phyloP scores from a whole-genome alignment of 2,329 filamentous ascomycete species.

The Fusarium agapanthi region DNA sequence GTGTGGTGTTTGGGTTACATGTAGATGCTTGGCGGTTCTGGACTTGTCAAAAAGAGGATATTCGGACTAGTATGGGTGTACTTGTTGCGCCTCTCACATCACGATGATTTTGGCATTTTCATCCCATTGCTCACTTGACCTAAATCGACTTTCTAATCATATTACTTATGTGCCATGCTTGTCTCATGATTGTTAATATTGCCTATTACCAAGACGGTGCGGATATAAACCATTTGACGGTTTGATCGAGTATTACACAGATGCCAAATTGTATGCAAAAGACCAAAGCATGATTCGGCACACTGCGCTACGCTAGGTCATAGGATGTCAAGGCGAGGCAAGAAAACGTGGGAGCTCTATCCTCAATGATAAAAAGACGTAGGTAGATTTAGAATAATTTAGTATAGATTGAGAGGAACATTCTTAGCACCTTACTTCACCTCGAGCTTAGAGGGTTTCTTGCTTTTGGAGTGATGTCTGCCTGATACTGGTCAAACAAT shows the following conservation, averaged over 20 bases:
- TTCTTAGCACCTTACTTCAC: too few relatives aligned
- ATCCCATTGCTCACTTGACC: fast-evolving
- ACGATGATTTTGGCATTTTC: neutral
- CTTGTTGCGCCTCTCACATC: neutral
- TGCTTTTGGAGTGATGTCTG: neutral
- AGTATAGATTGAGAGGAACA: neutral
- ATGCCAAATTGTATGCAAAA: neutral
- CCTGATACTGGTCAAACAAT: neutral
- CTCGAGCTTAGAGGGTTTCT: neutral
- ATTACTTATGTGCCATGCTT: neutral
- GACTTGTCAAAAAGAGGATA: neutral
- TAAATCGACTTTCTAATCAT: fast-evolving
- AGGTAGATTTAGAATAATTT: neutral
- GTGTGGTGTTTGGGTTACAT: neutral
- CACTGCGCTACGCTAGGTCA: neutral
- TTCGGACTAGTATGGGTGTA: neutral
- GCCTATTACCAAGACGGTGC: neutral
- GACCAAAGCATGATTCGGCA: too few relatives aligned
- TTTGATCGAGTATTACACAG: neutral
- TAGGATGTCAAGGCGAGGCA: neutral
- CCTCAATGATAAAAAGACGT: neutral
- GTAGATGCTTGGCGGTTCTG: neutral
- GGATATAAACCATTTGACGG: neutral
- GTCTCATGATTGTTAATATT: fast-evolving
- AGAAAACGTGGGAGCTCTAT: neutral